A percentile compares a stretch with the other conserved stretches of the same genome.
These are phyloP conservation scores for Pseudoperonospora humuli DNA, from an alignment of 352 stramenopile genomes.

Conservation along the genomic window DNA sequence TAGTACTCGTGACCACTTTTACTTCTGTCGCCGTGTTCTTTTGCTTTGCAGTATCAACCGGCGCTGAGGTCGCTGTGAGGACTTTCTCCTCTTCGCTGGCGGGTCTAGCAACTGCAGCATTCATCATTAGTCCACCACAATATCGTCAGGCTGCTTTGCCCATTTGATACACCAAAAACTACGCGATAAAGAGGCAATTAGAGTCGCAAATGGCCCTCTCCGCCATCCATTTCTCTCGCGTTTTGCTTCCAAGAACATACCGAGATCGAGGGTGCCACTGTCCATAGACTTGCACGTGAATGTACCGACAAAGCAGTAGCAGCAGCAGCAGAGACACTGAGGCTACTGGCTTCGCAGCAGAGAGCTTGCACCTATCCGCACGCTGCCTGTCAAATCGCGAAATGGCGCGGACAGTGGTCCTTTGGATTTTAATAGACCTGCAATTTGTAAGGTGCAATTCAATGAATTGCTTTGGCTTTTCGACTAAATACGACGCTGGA, in stretches of 20 bases:
- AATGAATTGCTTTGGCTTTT: conserved; percentile 29
- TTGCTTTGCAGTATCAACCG: background rate
- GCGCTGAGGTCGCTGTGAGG: background rate
- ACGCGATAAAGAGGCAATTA: conserved; percentile 6
- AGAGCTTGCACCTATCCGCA: background rate
- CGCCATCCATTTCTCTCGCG: background rate
- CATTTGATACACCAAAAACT: background rate
- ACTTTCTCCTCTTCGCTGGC: conserved; percentile 1
- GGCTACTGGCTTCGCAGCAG: background rate
- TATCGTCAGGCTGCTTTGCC: background rate
- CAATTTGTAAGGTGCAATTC: conserved; percentile 50
- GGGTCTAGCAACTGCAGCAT: background rate
- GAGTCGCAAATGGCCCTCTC: background rate
- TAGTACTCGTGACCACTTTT: conserved; percentile 3
- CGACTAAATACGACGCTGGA: conserved; percentile 10
- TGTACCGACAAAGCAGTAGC: background rate
- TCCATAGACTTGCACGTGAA: conserved; percentile 6
- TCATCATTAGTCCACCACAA: background rate
- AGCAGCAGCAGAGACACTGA: background rate
- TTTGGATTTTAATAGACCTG: conserved; percentile 26
- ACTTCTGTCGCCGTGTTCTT: conserved; percentile 1
- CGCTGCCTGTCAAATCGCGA: background rate
- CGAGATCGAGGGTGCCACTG: background rate
- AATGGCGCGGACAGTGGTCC: conserved; percentile 5
- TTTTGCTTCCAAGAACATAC: conserved; percentile 9